phyloP scores from a whole-genome alignment of 495 filamentous ascomycete species.

The Immersiella caudata region DNA sequence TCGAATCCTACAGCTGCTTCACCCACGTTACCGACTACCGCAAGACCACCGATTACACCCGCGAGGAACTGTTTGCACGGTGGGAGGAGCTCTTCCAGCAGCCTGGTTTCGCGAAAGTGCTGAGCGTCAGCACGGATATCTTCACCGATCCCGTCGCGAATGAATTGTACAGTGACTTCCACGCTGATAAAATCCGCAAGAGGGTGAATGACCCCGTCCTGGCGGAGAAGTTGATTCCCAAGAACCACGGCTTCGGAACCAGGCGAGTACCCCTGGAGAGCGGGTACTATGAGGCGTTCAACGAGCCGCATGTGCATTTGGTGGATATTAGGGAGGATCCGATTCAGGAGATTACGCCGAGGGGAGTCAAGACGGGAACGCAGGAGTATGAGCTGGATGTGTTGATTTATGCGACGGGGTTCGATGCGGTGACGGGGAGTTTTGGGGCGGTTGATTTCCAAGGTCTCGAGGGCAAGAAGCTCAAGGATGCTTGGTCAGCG shows the following conservation, averaged over 20 bases:
- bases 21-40: conserved; percentile 43
- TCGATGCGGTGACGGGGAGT: conserved; percentile 56
- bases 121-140: conserved; percentile 55
- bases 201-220: conserved; percentile 51
- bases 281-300: conserved; percentile 56
- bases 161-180: conserved; percentile 46
- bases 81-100: conserved; percentile 51
- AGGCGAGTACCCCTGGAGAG: conserved; percentile 54
- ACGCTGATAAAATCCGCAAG: conserved; percentile 45
- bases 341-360: conserved; percentile 43
- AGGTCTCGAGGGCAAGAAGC: conserved; percentile 44
- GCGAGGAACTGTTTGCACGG: conserved; percentile 51
- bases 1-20: conserved; percentile 53
- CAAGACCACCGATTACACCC: conserved; percentile 50
- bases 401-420: conserved; percentile 59
- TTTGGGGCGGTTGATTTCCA: conserved; percentile 54
- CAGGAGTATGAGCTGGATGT: conserved; percentile 53
- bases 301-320: conserved; percentile 52
- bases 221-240: conserved; percentile 53
- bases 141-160: conserved; percentile 53
- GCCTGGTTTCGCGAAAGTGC: conserved; percentile 58
- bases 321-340: conserved; percentile 52
- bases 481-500: conserved; percentile 52
- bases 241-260: conserved; percentile 51
- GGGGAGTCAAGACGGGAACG: conserved; percentile 50